Base-by-base conservation (phyloP, 805 yeast species). In the Isabelozyma heimii region DNA sequence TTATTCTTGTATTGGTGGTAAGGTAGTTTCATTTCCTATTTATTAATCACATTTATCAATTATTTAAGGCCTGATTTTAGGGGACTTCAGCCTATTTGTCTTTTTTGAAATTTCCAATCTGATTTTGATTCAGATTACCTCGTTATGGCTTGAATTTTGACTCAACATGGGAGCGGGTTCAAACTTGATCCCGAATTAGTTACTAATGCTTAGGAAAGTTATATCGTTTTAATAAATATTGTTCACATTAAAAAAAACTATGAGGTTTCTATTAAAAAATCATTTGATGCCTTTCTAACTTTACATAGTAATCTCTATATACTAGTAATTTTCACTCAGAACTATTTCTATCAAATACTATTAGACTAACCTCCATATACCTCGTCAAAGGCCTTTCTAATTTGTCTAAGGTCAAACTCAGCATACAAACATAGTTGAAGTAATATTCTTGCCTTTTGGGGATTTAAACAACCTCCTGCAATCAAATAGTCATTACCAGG, bases 401-500 rank as follows among this genome's bases (percentile, higher is more conserved):
- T 78, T 47, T 73, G 73, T 5, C 56, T 54, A 4, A 73, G 55
- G 24, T 66, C 54, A 57, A 72, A 72, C 1, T 66, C 67, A 35
- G 73, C 73, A 26, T 71, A 63, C 42, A 84, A 66, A 52, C 85
- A 80, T 55, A 84, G 66, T 55, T 83, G 87, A 43, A 84, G 63
- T 42, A 83, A 61, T 24, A 84, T 73, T 56, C 88, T 72, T 40
- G 83, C 71, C 66, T 84, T 84, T 55, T 82, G 87, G 5, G 89
- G 88, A 52, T 81, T 84, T 52, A 84, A 62, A 53, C 81, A 82
- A 4, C 89, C 89, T 45, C 85, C 79, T 1, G 88, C 85, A 46
- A 84, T 71, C 13, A 79, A 74, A 53, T 75, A 78, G 10, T 43
- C 41, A 26, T 52, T 56, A 15, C 48, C 49, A 16, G 42, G 43